Conservation (phyloP, 2,329 filamentous ascomycete species). For the Epichloe bromicola region DNA sequence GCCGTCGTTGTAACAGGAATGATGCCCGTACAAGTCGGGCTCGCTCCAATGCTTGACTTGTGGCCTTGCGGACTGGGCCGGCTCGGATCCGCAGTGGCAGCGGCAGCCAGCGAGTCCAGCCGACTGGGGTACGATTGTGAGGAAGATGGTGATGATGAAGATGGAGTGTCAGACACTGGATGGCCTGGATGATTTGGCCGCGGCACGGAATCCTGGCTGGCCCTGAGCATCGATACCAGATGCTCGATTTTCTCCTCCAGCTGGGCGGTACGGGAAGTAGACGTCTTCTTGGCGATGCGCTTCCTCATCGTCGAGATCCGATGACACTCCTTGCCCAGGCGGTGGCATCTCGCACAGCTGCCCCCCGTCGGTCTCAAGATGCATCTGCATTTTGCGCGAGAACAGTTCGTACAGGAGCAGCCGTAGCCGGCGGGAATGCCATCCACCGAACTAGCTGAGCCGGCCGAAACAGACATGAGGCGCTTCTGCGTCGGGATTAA, state of each 20-base stretch:
- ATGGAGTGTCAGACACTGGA: neutral
- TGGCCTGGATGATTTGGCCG: neutral
- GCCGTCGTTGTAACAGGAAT: neutral
- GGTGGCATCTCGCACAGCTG: slow-evolving; percentile 29
- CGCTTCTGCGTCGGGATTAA: neutral
- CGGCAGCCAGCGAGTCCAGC: slow-evolving; percentile 24
- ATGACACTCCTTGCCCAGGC: slow-evolving; percentile 33
- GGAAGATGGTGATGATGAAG: neutral
- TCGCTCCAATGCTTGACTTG: neutral
- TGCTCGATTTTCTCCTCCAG: slow-evolving; percentile 38
- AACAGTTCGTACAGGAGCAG: slow-evolving; percentile 33
- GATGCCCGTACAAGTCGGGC: neutral
- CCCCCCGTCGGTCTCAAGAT: slow-evolving; percentile 23
- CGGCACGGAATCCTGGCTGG: slow-evolving; percentile 13
- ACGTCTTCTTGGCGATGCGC: slow-evolving; percentile 21
- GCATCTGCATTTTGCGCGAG: slow-evolving; percentile 35
- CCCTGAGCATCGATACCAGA: slow-evolving; percentile 31
- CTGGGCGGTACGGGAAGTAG: slow-evolving; percentile 27
- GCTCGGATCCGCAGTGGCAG: slow-evolving; percentile 17
- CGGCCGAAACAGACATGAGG: neutral
- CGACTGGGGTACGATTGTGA: slow-evolving; percentile 14
- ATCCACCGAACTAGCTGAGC: slow-evolving; percentile 1
- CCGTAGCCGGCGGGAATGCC: slow-evolving; percentile 28
- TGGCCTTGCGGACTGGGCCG: neutral
- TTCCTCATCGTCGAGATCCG: slow-evolving; percentile 29